These are phyloP conservation scores for Aureobasidium lini DNA, from an alignment of 2,329 filamentous ascomycete species.

Conservation along the genomic window DNA sequence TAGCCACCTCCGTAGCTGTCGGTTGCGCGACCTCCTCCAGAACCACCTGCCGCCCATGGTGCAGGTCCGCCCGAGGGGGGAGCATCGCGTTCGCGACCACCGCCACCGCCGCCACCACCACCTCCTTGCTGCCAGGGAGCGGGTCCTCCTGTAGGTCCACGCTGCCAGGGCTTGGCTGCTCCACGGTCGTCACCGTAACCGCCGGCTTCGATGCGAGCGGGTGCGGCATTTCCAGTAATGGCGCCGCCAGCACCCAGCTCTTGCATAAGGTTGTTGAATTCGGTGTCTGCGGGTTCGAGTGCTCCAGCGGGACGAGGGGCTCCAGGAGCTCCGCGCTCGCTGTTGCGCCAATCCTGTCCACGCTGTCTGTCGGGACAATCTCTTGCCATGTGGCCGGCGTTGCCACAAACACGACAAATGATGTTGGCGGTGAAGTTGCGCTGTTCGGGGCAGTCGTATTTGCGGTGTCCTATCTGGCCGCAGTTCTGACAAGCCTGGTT, in stretches of 20 bases:
- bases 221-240: slow-evolving; percentile 50
- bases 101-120: slow-evolving; percentile 18
- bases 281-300: slow-evolving; percentile 72
- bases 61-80: slow-evolving; percentile 10
- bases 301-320: slow-evolving; percentile 41
- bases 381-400: slow-evolving; percentile 95
- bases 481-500: slow-evolving; percentile 99
- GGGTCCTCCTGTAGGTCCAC: slow-evolving; percentile 67
- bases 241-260: slow-evolving; percentile 74
- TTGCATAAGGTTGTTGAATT: slow-evolving; percentile 98
- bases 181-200: slow-evolving; percentile 46
- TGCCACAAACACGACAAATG: slow-evolving; percentile 96
- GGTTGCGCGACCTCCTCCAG: slow-evolving; percentile 16
- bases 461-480: slow-evolving; percentile 96
- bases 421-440: slow-evolving; percentile 99
- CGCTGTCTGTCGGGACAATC: slow-evolving; percentile 94
- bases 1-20: slow-evolving; percentile 20
- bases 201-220: slow-evolving; percentile 76
- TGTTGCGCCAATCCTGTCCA: slow-evolving; percentile 87
- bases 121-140: slow-evolving; percentile 18
- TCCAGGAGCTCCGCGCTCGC: slow-evolving; percentile 38
- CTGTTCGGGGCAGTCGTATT: slow-evolving; percentile 96
- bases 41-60: slow-evolving; percentile 15
- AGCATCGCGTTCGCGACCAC: slow-evolving; percentile 18
- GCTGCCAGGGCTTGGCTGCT: slow-evolving; percentile 73